Evolutionary conservation across 1,284 basidiomycete species (phyloP).

Genomic region (Cystobasidium pallidum): DNA sequence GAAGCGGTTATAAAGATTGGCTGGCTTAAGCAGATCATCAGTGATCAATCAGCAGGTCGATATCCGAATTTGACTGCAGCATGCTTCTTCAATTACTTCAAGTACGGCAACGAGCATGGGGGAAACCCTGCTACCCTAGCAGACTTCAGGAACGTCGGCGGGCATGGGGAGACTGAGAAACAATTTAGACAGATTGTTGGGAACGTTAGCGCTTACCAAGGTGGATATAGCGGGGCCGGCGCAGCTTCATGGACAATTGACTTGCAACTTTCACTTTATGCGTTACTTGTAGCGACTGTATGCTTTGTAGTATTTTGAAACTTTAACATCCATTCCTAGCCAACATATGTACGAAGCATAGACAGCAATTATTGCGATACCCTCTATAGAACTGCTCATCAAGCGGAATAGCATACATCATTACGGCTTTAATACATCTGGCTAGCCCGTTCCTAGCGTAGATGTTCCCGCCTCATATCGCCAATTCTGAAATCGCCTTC

Average conservation of each 20-base stretch:
- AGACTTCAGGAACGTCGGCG: constrained; percentile 31
- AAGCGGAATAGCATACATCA: too few relatives aligned
- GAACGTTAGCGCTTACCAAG: constrained; percentile 41
- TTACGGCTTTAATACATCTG: too few relatives aligned
- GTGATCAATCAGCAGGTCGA: constrained; percentile 45
- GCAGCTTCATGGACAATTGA: constrained; percentile 14
- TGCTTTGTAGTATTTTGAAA: constrained; percentile 3
- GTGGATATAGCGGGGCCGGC: constrained; percentile 16
- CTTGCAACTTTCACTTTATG: not conserved
- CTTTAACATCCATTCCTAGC: too few relatives aligned
- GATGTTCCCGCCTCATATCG: too few relatives aligned
- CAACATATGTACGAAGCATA: too few relatives aligned
- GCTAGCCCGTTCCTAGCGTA: too few relatives aligned
- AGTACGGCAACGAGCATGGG: constrained; percentile 42
- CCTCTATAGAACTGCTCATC: too few relatives aligned
- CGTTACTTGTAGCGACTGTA: not conserved
- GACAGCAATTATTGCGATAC: too few relatives aligned
- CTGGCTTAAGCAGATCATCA: constrained; percentile 51
- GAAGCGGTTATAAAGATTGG: constrained; percentile 51
- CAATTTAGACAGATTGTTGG: constrained; percentile 42
- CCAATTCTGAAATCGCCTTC: too few relatives aligned
- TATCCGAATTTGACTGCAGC: constrained; percentile 51
- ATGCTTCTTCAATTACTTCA: constrained; percentile 51
- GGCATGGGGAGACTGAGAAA: constrained; percentile 34
- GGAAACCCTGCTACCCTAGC: constrained; percentile 17